Evolutionary conservation across 768 basidiomycete genomes (phyloP), one percentile per base, ranked within the genome.

Genomic region (Boletales sp.): DNA sequence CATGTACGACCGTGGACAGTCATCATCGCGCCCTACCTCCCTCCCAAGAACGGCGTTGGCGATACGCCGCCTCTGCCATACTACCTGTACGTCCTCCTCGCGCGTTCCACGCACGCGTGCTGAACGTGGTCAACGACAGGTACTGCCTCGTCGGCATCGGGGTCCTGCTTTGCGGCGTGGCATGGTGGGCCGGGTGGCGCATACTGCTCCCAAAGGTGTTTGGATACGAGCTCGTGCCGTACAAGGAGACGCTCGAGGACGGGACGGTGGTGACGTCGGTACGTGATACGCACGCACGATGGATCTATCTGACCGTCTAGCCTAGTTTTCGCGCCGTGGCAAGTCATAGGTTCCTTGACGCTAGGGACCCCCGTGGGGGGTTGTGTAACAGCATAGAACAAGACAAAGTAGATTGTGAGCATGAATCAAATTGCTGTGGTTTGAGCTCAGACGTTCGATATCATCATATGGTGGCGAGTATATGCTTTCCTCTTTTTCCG

Each of bases 21-120:
- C 8, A 67, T 84, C 3, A 56, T 83, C 10, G 75, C 75, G 2
- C 82, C 82, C 0, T 84, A 81, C 69, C 42, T 83, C 4, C 74
- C 56, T 19, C 82, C 82, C 5, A 69, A 78, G 0, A 78, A 78
- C 51, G 71, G 74, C 15, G 71, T 78, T 1, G 82, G 82, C 9
- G 81, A 84, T 53, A 81, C 81, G 0, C 80, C 80, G 11, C 79
- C 82, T 10, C 56, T 83, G 32, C 80, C 82, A 3, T 82, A 83
- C 50, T 83, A 82, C 58, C 55, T 81, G 74, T 76, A 50, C 10
- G 55, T 52, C 17, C 11, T 5, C 42, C 6, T 21, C 15, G 2
- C 34, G 39, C 0, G 2, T 15, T 31, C 43, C 10, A 9, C 8
- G 38, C 12, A 69, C 78, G 44, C 74, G 75, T 57, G 75, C 77